Evolutionary conservation across 2,329 filamentous ascomycete species (phyloP), one percentile per base, ranked within the genome.

Genomic region (Aspergillus udagawae): DNA sequence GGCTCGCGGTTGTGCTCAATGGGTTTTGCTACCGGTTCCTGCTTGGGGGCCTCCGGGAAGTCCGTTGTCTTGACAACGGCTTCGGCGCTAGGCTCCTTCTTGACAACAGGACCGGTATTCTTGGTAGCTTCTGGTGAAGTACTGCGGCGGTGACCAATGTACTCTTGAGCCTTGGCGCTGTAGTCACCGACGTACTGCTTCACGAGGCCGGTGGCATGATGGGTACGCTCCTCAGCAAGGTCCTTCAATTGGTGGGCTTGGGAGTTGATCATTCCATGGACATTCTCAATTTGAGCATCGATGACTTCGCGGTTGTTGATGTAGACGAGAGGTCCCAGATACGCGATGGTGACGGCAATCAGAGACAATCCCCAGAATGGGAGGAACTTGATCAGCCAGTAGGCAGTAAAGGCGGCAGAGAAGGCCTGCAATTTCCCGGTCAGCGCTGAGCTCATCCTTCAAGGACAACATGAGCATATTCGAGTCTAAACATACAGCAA

Each of bases 281-380:
- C 77, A 64, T 84, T 79, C 64, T 80, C 74, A 52, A 87, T 75
- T 64, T 87, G 83, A 55, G 77, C 75, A 65, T 88, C 85, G 63
- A 88, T 87, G 63, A 84, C 67, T 63, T 86, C 83, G 67, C 83
- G 82, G 80, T 88, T 87, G 76, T 80, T 81, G 67, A 87, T 80
- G 77, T 88, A 88, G 70, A 85, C 66, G 57, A 88, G 78, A 53
- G 85, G 85, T 45, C 77, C 80, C 55, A 87, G 76, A 76, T 84
- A 88, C 67, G 82, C 73, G 62, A 82, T 70, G 55, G 78, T 77
- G 58, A 82, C 83, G 54, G 76, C 79, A 67, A 87, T 78, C 62
- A 87, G 75, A 54, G 81, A 74, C 62, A 88, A 75, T 29, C 84
- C 85, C 85, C 85, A 88, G 64, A 85, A 75, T n/a, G 85, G 85